Conservation (phyloP, 2,329 filamentous ascomycete genomes). For the Colletotrichum sp. region DNA sequence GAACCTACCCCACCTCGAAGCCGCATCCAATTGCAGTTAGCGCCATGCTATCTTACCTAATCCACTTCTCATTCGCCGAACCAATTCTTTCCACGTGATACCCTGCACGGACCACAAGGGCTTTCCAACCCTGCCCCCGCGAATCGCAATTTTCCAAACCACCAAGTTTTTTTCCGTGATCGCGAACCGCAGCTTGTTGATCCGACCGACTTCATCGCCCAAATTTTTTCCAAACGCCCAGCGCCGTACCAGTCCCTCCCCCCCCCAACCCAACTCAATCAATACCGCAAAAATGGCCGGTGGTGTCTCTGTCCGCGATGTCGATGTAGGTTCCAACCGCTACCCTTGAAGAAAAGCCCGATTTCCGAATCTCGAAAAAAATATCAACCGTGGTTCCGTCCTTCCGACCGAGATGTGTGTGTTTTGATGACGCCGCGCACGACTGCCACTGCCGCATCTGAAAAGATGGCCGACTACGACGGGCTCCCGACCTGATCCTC, state of each 20-base stretch:
- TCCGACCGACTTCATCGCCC: slow-evolving; percentile 27
- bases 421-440: slow-evolving; percentile 12
- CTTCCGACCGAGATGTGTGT: neutral
- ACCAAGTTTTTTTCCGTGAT: slow-evolving; percentile 29
- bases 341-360: neutral
- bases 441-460: neutral
- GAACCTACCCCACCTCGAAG: neutral
- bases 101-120: neutral
- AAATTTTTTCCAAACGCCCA: slow-evolving; percentile 21
- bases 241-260: slow-evolving; percentile 27
- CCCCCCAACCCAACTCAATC: slow-evolving; percentile 32
- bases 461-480: neutral
- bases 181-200: neutral
- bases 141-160: neutral
- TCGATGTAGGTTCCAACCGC: slow-evolving; percentile 69
- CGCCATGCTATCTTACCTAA: neutral
- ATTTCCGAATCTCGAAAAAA: neutral
- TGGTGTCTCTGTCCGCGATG: slow-evolving; percentile 84
- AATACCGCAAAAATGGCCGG: slow-evolving; percentile 76
- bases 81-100: neutral
- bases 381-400: neutral
- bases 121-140: slow-evolving; percentile 8
- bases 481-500: neutral
- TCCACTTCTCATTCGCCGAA: neutral
- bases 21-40: neutral